Percentiles rank a stretch among this genome's conserved stretches.
Conservation (phyloP, 164 flowering plant genomes). For the Aristolochia fimbriata region DNA sequence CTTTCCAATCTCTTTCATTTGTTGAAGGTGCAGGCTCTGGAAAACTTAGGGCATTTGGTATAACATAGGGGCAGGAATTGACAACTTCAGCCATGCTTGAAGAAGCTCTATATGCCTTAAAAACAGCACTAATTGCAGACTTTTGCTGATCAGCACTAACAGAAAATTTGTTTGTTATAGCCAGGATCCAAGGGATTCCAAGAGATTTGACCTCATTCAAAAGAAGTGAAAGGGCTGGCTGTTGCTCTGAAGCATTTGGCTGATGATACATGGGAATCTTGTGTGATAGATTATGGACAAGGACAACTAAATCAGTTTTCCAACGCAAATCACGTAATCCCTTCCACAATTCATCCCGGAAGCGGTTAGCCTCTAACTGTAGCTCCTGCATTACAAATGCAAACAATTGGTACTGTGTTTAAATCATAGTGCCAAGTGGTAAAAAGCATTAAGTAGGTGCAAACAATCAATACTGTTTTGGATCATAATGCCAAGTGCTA, state of each 20-base stretch:
- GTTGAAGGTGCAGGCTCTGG: conserved; percentile 31
- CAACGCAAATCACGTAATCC: conserved; percentile 77
- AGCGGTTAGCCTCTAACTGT: conserved; percentile 46
- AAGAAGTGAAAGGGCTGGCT: conserved; percentile 72
- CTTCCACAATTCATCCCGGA: conserved; percentile 79
- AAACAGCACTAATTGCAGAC: conserved; percentile 51
- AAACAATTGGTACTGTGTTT: neutral
- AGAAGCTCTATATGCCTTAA: conserved; percentile 72
- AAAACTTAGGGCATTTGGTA: conserved; percentile 41
- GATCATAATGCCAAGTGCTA: no score
- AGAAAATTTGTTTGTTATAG: conserved; percentile 87
- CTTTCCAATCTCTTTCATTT: conserved; percentile 24
- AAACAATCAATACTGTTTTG: neutral
- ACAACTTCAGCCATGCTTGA: conserved; percentile 50
- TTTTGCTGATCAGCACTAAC: conserved; percentile 92
- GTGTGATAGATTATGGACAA: conserved; percentile 93
- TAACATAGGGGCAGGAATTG: conserved; percentile 83
- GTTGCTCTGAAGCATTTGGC: conserved; percentile 32
- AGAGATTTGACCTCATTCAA: conserved; percentile 83
- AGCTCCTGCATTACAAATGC: conserved; percentile 51
- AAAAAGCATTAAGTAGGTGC: neutral
- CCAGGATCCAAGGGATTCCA: conserved; percentile 93
- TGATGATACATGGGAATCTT: conserved; percentile 48
- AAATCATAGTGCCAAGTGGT: no score
- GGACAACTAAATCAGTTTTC: conserved; percentile 80